phyloP scores from a whole-genome alignment of 2,329 filamentous ascomycete genomes.

The Scedosporium minutisporum region DNA sequence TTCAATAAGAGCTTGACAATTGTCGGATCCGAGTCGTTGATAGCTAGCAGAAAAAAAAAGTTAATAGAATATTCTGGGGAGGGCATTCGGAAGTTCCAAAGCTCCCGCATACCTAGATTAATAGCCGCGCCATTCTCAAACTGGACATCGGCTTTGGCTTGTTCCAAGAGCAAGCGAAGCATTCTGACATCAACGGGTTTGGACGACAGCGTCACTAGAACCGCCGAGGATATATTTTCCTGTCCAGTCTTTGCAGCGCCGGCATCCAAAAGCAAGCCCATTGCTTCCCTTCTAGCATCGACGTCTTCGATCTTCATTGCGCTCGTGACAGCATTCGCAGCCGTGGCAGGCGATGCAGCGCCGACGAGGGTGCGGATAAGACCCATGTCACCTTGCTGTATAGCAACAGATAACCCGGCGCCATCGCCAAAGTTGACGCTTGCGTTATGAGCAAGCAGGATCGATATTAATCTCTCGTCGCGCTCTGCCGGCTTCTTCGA shows the following conservation, averaged over 20 bases:
- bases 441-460: conserved; percentile 41
- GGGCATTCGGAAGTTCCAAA: background rate
- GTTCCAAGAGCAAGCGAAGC: conserved; percentile 36
- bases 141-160: conserved; percentile 45
- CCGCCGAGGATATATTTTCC: conserved; percentile 30
- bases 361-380: conserved; percentile 36
- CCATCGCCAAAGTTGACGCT: conserved; percentile 46
- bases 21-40: conserved; percentile 33
- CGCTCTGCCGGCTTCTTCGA: conserved; percentile 34
- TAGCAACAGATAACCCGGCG: conserved; percentile 35
- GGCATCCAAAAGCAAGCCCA: conserved; percentile 34
- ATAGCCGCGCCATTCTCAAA: conserved; percentile 33
- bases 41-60: conserved; percentile 19
- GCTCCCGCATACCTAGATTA: conserved; percentile 19
- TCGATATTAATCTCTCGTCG: conserved; percentile 41
- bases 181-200: conserved; percentile 41
- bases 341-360: conserved; percentile 35
- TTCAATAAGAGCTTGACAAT: conserved; percentile 38
- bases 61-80: conserved; percentile 4
- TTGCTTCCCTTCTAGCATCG: conserved; percentile 33
- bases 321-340: conserved; percentile 35
- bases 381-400: conserved; percentile 35
- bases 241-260: conserved; percentile 31
- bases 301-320: conserved; percentile 36
- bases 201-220: conserved; percentile 31